Evolutionary conservation across 768 basidiomycete genomes (phyloP), one percentile per base, ranked within the genome.

Genomic region (Trametes coccinea): DNA sequence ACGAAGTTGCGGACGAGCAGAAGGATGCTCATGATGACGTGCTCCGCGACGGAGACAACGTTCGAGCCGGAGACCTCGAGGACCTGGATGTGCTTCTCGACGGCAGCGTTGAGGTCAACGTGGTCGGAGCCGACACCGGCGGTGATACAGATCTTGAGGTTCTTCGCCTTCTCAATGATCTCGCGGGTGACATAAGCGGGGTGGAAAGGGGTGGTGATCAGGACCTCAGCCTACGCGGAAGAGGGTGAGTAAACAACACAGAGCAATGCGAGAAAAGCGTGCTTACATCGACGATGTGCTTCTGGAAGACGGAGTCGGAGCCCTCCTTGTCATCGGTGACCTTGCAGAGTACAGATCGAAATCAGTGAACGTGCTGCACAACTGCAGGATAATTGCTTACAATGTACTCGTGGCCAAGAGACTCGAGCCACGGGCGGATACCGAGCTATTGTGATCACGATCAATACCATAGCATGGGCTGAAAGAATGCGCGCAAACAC

Each of bases 81-180:
- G 57, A 67, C 93, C 71, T 92, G 88, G 67, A 95, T 86, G 60
- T 81, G 81, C 67, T 84, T 79, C 71, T 92, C 85, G 65, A 92
- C 93, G 29, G 92, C 89, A 22, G 92, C 90, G 73, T 95, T 88
- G 62, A 96, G 83, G 72, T 95, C 93, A 65, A 94, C 85, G 78
- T 91, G 92, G 76, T 95, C 94, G 17, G 90, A 92, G 10, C 93
- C 92, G 49, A 94, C 92, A 73, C 92, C 92, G 61, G 93, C 94
- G 27, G 94, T 97, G 70, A 95, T 83, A 70, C 90, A 92, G 59
- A 95, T 72, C 76, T 93, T 95, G 63, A 97, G 84, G 67, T 95
- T 94, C 76, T 89, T 89, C 34, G 94, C 92, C 81, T 89, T 90
- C 53, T 84, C 79, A 62, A 92, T 70, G 56, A 92, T 78, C 0